Evolutionary conservation across 208 protist species (phyloP).

Genomic region (Crithidia fasciculata): DNA sequence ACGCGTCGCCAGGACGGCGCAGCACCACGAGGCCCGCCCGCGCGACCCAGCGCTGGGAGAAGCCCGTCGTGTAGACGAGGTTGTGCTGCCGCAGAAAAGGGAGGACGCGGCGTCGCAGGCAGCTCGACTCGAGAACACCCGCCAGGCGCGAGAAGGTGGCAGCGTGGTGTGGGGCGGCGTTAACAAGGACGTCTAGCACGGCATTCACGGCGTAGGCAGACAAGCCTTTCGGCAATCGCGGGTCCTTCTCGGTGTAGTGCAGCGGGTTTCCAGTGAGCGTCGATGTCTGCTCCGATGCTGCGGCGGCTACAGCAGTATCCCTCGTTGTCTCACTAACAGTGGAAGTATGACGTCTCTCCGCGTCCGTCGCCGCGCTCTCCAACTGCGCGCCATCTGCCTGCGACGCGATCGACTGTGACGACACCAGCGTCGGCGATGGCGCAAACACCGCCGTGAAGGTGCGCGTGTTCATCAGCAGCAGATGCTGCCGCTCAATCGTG

Average conservation of each 20-base stretch:
- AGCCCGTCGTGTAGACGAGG: constrained; percentile 57
- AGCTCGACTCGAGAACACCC: constrained; percentile 43
- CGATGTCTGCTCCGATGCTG: neutral
- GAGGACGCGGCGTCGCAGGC: constrained; percentile 57
- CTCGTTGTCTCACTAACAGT: neutral
- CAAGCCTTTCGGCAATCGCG: constrained; percentile 53
- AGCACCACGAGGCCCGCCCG: constrained; percentile 76
- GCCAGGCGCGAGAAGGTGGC: constrained; percentile 49
- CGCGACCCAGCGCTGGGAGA: constrained; percentile 28
- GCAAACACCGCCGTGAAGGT: constrained; percentile 56
- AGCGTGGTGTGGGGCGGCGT: constrained; percentile 49
- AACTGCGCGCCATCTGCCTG: neutral
- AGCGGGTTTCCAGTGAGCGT: neutral
- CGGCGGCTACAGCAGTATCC: neutral
- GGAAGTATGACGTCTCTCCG: too few species aligned
- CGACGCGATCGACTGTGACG: neutral
- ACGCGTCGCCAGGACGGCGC: constrained; percentile 21
- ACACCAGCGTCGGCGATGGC: neutral
- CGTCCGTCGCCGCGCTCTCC: too few species aligned
- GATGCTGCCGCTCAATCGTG: constrained; percentile 44
- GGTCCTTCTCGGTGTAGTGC: constrained; percentile 8
- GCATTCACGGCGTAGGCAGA: constrained; percentile 59
- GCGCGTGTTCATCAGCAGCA: constrained; percentile 34
- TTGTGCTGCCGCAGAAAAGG: constrained; percentile 55
- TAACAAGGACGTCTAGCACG: constrained; percentile 59